Evolutionary conservation across 768 basidiomycete genomes (phyloP).

Genomic region (Suillus subluteus): DNA sequence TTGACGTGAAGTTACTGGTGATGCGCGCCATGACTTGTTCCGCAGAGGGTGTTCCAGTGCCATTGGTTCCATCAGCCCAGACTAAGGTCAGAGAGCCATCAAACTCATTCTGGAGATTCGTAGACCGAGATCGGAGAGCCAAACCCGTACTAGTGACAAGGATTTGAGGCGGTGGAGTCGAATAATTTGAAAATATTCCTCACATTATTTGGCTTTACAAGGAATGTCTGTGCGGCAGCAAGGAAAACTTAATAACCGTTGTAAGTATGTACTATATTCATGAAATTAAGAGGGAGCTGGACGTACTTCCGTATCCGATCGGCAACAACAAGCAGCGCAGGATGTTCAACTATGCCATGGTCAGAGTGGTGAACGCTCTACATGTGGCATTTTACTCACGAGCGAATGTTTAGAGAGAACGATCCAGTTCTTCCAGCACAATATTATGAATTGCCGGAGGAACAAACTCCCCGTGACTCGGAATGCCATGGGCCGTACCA

Average conservation of each 20-base stretch:
- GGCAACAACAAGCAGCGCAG: constrained; percentile 66
- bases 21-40: constrained; percentile 62
- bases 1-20: constrained; percentile 51
- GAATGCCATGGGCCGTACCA: background rate
- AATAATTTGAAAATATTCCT: constrained; percentile 21
- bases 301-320: constrained; percentile 55
- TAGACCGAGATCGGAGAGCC: constrained; percentile 57
- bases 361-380: constrained; percentile 11
- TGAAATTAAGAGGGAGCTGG: too few species aligned
- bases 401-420: constrained; percentile 66
- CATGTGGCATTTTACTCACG: constrained; percentile 41
- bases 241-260: constrained; percentile 48
- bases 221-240: constrained; percentile 62
- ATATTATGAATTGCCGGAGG: constrained; percentile 60
- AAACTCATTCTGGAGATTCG: constrained; percentile 50
- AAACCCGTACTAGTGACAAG: constrained; percentile 56
- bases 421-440: constrained; percentile 79
- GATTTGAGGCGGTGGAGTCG: background rate
- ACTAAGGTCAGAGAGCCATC: constrained; percentile 55
- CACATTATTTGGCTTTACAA: constrained; percentile 62
- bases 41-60: constrained; percentile 56
- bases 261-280: background rate
- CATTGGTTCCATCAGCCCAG: constrained; percentile 73
- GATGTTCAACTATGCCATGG: constrained; percentile 50
- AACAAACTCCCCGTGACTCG: constrained; percentile 40